phyloP scores from a whole-genome alignment of 2,329 filamentous ascomycete genomes.

The Sclerotinia nivalis region DNA sequence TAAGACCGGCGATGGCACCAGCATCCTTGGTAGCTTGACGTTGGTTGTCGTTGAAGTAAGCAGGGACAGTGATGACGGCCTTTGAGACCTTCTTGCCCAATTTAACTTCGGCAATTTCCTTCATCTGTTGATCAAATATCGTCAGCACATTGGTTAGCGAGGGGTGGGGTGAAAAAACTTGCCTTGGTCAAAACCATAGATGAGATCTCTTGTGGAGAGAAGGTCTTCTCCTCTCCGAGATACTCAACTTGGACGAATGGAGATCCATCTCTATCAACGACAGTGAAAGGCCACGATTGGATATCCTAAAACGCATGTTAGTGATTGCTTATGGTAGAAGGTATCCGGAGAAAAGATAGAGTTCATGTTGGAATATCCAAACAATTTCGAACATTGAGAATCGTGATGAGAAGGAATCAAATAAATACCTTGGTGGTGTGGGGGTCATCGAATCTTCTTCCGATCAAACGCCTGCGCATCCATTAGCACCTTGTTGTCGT shows the following conservation, averaged over 20 bases:
- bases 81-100: slow-evolving; percentile 98
- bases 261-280: slow-evolving; percentile 83
- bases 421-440: slow-evolving; percentile 84
- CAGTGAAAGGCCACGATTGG: slow-evolving; percentile 99
- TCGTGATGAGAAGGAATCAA: background rate
- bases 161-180: slow-evolving; percentile 38
- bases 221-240: slow-evolving; percentile 89
- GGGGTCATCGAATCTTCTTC: slow-evolving; percentile 90
- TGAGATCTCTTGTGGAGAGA: slow-evolving; percentile 98
- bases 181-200: slow-evolving; percentile 99
- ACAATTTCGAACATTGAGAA: too few species aligned
- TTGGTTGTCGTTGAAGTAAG: slow-evolving; percentile 99
- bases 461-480: slow-evolving; percentile 81
- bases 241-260: slow-evolving; percentile 95
- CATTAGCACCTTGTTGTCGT: slow-evolving; percentile 25
- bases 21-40: slow-evolving; percentile 99
- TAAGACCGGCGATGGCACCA: slow-evolving; percentile 93
- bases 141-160: slow-evolving; percentile 9
- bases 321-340: background rate
- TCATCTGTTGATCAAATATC: slow-evolving; percentile 68
- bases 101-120: slow-evolving; percentile 98
- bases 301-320: slow-evolving; percentile 46
- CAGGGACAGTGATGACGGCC: slow-evolving; percentile 97
- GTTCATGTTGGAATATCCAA: background rate
- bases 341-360: background rate